A percentile compares a stretch with the other conserved stretches of the same genome.
Conservation (phyloP, 1,284 basidiomycete species). For the Pseudozyma pruni region DNA sequence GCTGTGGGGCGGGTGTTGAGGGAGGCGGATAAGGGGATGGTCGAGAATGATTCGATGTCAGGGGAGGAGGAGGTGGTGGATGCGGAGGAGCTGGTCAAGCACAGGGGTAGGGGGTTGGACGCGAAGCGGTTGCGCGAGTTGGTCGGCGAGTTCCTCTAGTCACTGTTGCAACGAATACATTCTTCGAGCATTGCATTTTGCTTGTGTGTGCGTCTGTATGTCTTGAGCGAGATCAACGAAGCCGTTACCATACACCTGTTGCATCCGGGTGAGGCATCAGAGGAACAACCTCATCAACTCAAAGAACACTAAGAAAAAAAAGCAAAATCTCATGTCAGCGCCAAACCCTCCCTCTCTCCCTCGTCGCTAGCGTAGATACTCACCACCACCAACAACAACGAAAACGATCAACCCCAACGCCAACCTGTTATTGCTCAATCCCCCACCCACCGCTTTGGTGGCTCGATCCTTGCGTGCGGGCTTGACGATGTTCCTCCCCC, state of each 20-base stretch:
- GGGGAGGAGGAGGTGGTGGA: slow-evolving; percentile 10
- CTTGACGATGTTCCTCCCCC: slow-evolving; percentile 25
- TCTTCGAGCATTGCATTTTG: no score
- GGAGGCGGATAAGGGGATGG: slow-evolving; percentile 27
- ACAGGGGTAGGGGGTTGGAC: slow-evolving; percentile 22
- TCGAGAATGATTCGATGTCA: not conserved
- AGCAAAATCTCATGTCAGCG: not conserved
- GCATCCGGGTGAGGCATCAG: slow-evolving; percentile 4
- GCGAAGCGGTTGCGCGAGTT: slow-evolving; percentile 16
- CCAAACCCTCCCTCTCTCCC: not conserved
- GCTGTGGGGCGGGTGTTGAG: slow-evolving; percentile 55
- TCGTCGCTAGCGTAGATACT: slow-evolving; percentile 7
- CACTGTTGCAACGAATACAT: no score
- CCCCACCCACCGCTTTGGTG: not conserved
- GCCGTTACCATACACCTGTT: no score
- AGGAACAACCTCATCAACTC: slow-evolving; percentile 46
- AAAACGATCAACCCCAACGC: slow-evolving; percentile 38
- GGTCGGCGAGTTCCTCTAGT: slow-evolving; percentile 27
- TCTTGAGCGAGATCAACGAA: not conserved
- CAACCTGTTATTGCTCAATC: slow-evolving; percentile 12
- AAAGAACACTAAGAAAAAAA: slow-evolving; percentile 42
- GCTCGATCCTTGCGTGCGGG: slow-evolving; percentile 15
- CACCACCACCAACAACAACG: slow-evolving; percentile 51
- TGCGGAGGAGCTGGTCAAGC: slow-evolving; percentile 26
- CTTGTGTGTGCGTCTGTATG: not conserved